These are phyloP conservation scores for Starmerella geochares DNA, from an alignment of 805 yeast genomes.

Conservation along the genomic window DNA sequence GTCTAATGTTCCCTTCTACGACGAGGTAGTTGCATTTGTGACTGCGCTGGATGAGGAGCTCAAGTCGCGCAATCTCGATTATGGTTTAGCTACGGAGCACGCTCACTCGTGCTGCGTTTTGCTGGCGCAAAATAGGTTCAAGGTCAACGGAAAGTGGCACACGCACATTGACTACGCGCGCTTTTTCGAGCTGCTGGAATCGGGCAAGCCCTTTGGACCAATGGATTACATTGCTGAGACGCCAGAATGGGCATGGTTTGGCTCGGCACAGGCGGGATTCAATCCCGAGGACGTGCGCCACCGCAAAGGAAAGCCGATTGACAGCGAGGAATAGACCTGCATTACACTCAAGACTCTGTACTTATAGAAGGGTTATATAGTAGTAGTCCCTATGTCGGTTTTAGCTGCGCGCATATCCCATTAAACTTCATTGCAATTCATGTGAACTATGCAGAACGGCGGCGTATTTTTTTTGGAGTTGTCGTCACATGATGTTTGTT, in stretches of 20 bases:
- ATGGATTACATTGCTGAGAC: slow-evolving; percentile 73
- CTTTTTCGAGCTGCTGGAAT: slow-evolving; percentile 58
- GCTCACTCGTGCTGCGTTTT: slow-evolving; percentile 90
- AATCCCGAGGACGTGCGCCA: slow-evolving; percentile 66
- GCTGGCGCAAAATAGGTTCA: slow-evolving; percentile 65
- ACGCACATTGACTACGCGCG: slow-evolving; percentile 78
- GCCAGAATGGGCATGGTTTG: slow-evolving; percentile 87
- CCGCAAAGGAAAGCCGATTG: slow-evolving; percentile 35
- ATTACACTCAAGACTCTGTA: too few species aligned
- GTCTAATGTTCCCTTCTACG: slow-evolving; percentile 92
- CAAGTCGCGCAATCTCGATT: slow-evolving; percentile 53
- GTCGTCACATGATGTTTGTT: background rate
- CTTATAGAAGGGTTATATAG: too few species aligned
- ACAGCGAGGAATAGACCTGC: too few species aligned
- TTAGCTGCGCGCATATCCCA: too few species aligned
- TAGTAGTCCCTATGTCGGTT: too few species aligned
- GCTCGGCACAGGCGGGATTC: slow-evolving; percentile 75
- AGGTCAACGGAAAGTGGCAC: slow-evolving; percentile 64
- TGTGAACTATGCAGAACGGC: too few species aligned
- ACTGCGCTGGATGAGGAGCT: slow-evolving; percentile 51
- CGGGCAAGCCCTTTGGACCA: slow-evolving; percentile 60
- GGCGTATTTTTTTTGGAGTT: too few species aligned
- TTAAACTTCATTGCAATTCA: too few species aligned
- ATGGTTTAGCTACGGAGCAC: slow-evolving; percentile 87
- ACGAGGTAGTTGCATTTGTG: slow-evolving; percentile 75